Conservation (phyloP, 805 yeast genomes). For the Cyberlindnera samutprakarnensis region DNA sequence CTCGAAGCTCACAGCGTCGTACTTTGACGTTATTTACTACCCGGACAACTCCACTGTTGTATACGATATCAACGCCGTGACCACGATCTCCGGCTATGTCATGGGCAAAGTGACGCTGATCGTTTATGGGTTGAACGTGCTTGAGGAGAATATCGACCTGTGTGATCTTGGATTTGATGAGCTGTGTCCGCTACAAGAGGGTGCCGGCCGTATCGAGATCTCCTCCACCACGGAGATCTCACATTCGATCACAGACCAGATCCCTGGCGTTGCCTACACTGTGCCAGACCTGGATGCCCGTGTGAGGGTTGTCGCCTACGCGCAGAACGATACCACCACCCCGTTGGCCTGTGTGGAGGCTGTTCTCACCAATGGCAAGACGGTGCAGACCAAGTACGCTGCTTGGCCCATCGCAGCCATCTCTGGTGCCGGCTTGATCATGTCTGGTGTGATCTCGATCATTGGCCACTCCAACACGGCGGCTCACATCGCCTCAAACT, state of each 20-base stretch:
- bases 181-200: conserved; percentile 80
- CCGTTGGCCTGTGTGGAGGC: conserved; percentile 93
- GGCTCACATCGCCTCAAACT: conserved; percentile 95
- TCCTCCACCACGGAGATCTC: conserved; percentile 39
- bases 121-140: conserved; percentile 72
- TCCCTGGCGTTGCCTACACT: conserved; percentile 83
- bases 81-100: conserved; percentile 66
- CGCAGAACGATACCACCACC: conserved; percentile 35
- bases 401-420: conserved; percentile 95
- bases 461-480: conserved; percentile 90
- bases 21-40: conserved; percentile 66
- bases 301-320: conserved; percentile 64
- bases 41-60: conserved; percentile 58
- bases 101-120: conserved; percentile 57
- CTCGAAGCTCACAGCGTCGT: conserved; percentile 80
- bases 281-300: conserved; percentile 94
- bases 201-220: conserved; percentile 81
- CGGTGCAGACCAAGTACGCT: conserved; percentile 88
- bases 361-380: conserved; percentile 74
- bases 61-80: conserved; percentile 68
- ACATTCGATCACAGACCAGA: conserved; percentile 33
- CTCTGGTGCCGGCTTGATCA: conserved; percentile 78
- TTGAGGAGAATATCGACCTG: conserved; percentile 47
- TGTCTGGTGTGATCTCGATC: conserved; percentile 81
- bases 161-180: conserved; percentile 53